Base-by-base conservation (phyloP, 2,329 filamentous ascomycete species). In the Fusarium dlaminii region DNA sequence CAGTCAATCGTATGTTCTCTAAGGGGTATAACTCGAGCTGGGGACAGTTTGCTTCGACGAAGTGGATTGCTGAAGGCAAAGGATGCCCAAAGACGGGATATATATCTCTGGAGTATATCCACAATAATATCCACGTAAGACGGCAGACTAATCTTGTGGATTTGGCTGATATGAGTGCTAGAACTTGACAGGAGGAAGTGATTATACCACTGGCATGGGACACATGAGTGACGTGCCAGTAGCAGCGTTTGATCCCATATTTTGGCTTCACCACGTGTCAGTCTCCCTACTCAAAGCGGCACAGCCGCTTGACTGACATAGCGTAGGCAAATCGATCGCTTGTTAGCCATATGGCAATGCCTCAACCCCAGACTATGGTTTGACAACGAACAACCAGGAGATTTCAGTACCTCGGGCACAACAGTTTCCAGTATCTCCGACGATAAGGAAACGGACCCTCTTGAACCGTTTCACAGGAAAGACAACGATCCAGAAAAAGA, bases 71-170 rank as follows among this genome's bases (percentile, higher is more conserved):
- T 0, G 64, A 67, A 11, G 51, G 39, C 0, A 17, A 30, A 9
- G 30, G 24, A 2, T 37, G n/a, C 8, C 42, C 51, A 0, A 27
- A 30, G 4, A 58, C 30, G 1, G 63, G 63, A 8, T 69, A 55
- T 3, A 34, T 69, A 4, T 68, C 63, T 13, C 10, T 69, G 2
- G 63, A 54, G 37, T 70, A 68, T 11, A 70, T 69, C 6, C 66
- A 68, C 17, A 69, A 68, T 1, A 63, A 68, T 8, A 29, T 68
- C 0, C 57, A 69, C 13, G 57, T 63, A 20, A 30, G 63, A 27
- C 1, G 17, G 2, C 3, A 8, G 0, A 5, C 4, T 0, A 1
- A 6, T 13, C 1, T 7, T 6, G 5, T 0, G 6, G 1, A 8
- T 5, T 13, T 32, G 0, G 11, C 46, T 63, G 15, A 66, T 29